These are phyloP conservation scores for Hymenotorrendiella dingleyae DNA, from an alignment of 2,329 filamentous ascomycete genomes.

Conservation along the genomic window DNA sequence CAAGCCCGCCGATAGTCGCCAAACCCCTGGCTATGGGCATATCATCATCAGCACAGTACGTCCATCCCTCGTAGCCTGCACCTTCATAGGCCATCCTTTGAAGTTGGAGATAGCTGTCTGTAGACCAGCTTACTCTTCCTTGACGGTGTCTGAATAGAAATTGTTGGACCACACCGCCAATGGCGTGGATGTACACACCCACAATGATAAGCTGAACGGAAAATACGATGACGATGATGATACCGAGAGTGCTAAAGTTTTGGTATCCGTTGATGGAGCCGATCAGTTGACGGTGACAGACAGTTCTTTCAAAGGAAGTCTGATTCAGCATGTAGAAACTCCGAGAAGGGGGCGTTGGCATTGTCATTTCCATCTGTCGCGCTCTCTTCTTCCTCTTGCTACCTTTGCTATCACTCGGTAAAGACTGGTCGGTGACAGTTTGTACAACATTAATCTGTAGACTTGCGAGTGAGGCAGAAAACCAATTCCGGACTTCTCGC, in stretches of 20 bases:
- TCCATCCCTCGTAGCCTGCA: constrained; percentile 7
- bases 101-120: constrained; percentile 17
- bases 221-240: constrained; percentile 10
- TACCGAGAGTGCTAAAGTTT: constrained; percentile 15
- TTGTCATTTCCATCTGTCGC: neutral
- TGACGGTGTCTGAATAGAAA: neutral
- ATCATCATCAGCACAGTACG: constrained; percentile 1
- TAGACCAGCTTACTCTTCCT: constrained; percentile 8
- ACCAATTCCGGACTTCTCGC: constrained; percentile 2
- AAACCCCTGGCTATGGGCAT: neutral
- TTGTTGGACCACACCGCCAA: constrained; percentile 7
- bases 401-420: neutral
- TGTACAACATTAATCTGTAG: constrained; percentile 4
- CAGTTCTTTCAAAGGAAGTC: neutral
- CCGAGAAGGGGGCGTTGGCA: too few relatives aligned
- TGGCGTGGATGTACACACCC: constrained; percentile 6
- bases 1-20: neutral
- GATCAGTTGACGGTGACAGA: constrained; percentile 16
- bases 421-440: constrained; percentile 6
- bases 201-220: constrained; percentile 9
- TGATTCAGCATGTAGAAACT: neutral
- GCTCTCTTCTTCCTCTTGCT: neutral
- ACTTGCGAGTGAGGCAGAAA: neutral
- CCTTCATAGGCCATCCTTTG: constrained; percentile 17
- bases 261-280: constrained; percentile 11